Percentiles rank a stretch among this genome's conserved stretches.
Conservation (phyloP, 306 rosid genomes). For the Pterocarpus santalinus region DNA sequence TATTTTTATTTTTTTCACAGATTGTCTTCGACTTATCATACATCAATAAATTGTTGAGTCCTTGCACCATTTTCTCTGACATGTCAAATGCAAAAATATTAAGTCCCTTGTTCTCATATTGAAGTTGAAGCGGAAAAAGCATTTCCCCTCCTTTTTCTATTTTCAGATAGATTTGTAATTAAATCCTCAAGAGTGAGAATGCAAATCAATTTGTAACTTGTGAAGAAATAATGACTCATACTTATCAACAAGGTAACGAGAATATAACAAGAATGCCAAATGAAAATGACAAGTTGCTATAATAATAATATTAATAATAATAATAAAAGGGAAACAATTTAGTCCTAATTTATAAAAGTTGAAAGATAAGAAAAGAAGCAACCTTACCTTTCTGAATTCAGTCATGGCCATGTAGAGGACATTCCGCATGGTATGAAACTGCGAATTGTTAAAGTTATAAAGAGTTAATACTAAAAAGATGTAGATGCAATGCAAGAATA, state of each 20-base stretch:
- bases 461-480: conserved; percentile 37
- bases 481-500: conserved; percentile 21
- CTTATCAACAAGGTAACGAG: conserved; percentile 17
- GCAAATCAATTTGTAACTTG: neutral
- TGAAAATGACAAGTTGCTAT: conserved; percentile 1
- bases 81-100: conserved; percentile 17
- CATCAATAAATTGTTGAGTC: neutral
- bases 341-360: neutral
- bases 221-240: neutral
- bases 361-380: conserved; percentile 33
- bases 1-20: neutral
- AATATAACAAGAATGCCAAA: conserved; percentile 24
- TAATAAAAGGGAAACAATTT: conserved; percentile 1
- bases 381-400: conserved; percentile 74
- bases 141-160: neutral
- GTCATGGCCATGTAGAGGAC: conserved; percentile 81
- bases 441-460: conserved; percentile 51
- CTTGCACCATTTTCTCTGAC: conserved; percentile 1
- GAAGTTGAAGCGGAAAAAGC: conserved; percentile 1
- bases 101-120: neutral
- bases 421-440: conserved; percentile 90
- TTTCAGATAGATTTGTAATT: conserved; percentile 10
- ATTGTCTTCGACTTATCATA: conserved; percentile 20
- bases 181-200: neutral
- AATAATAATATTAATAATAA: neutral